Conservation (phyloP, 1,284 basidiomycete genomes). For the Rhodotorula sp. region DNA sequence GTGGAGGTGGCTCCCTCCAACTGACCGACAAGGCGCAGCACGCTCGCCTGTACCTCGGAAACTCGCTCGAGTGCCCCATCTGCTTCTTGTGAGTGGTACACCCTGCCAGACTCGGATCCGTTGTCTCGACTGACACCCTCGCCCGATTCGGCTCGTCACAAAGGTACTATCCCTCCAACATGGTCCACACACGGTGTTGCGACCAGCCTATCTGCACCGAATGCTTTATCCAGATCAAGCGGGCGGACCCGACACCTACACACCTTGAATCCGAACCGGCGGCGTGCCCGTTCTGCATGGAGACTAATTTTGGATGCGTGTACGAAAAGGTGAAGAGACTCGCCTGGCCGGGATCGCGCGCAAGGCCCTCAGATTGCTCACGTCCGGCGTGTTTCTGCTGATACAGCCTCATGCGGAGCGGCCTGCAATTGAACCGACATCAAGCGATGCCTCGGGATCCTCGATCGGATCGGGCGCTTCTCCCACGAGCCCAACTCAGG, state of each 20-base stretch:
- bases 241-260: slow-evolving; percentile 85
- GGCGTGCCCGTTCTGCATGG: slow-evolving; percentile 94
- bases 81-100: slow-evolving; percentile 77
- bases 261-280: slow-evolving; percentile 86
- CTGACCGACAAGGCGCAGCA: slow-evolving; percentile 28
- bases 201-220: slow-evolving; percentile 98
- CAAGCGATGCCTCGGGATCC: slow-evolving; percentile 5
- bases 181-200: slow-evolving; percentile 95
- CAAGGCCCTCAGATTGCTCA: neutral
- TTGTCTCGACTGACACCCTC: slow-evolving; percentile 9
- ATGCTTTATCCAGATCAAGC: slow-evolving; percentile 99
- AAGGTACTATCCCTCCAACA: slow-evolving; percentile 86
- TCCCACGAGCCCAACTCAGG: neutral
- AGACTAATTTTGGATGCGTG: slow-evolving; percentile 91
- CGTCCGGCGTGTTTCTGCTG: no score
- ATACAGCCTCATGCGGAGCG: slow-evolving; percentile 11
- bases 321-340: slow-evolving; percentile 69
- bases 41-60: slow-evolving; percentile 63
- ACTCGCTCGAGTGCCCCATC: slow-evolving; percentile 96
- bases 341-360: neutral
- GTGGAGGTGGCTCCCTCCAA: slow-evolving; percentile 27
- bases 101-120: neutral
- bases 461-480: slow-evolving; percentile 5
- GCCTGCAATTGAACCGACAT: neutral
- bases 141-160: no score